phyloP scores from a whole-genome alignment of 305 asterid genomes.

The Solanum chacoense region DNA sequence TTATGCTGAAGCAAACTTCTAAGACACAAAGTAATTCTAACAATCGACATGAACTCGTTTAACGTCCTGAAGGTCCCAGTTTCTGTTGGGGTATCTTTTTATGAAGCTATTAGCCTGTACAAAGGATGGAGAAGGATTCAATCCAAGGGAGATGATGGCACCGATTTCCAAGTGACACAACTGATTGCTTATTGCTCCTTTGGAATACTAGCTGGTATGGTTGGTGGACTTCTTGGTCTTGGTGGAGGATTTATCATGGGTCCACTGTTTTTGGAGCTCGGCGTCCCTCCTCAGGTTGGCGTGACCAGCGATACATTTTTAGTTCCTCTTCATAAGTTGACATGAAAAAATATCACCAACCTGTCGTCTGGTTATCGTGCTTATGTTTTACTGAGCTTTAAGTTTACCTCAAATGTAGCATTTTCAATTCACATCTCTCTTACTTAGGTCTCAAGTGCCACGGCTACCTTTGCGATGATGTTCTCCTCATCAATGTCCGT shows the following conservation, averaged over 20 bases:
- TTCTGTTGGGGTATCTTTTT: slow-evolving; percentile 61
- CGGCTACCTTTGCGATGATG: slow-evolving; percentile 96
- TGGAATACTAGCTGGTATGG: slow-evolving; percentile 79
- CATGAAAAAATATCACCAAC: no score
- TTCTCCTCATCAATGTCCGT: slow-evolving; percentile 98
- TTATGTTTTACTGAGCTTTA: not conserved
- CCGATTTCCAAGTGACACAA: slow-evolving; percentile 48
- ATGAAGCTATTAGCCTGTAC: slow-evolving; percentile 56
- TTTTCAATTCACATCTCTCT: not conserved
- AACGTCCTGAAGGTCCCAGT: slow-evolving; percentile 55
- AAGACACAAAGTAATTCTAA: not conserved
- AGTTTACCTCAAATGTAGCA: not conserved
- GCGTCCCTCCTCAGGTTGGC: slow-evolving; percentile 87
- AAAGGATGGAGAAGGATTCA: slow-evolving; percentile 73
- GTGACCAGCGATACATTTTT: no score
- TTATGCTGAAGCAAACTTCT: not conserved
- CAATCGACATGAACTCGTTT: not conserved
- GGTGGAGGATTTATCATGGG: slow-evolving; percentile 99
- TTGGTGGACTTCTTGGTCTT: slow-evolving; percentile 95
- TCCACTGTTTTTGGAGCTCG: slow-evolving; percentile 84
- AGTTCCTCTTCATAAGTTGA: no score
- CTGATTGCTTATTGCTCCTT: slow-evolving; percentile 54
- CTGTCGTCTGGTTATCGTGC: not conserved
- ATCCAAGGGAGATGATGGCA: slow-evolving; percentile 66
- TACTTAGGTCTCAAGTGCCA: slow-evolving; percentile 86